Base-by-base conservation (phyloP, 1,284 basidiomycete genomes). In the Pseudozyma hubeiensis region DNA sequence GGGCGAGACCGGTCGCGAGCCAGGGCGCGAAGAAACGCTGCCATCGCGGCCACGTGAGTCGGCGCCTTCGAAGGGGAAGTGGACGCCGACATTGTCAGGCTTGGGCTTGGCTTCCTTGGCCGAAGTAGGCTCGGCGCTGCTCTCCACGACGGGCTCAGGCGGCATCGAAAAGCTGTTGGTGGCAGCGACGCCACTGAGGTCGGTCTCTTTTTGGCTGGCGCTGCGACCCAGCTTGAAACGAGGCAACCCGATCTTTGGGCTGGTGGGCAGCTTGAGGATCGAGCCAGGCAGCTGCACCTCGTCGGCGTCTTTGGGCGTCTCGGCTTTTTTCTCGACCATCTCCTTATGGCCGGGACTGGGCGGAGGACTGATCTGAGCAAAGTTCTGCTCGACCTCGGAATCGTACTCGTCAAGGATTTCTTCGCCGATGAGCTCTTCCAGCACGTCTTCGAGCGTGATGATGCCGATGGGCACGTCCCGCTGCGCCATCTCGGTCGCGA, bases 391-490 rank as follows among this genome's bases (percentile, higher is more conserved):
- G n/a, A 69, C 80, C 31, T 71, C 70, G 7, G 76, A 75, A 46
- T 83, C 79, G 53, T 81, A 81, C 54, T 81, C 81, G 49, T 82
- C 81, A 19, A 80, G 60, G 30, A 83, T 84, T 57, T 84, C 82
- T 54, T 82, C 80, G 34, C 78, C 77, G 52, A 84, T 78, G 14
- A 74, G 40, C 63, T 75, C 92, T 88, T 96, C 93, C 9, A 96
- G 87, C 16, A 96, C 92, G 75, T 96, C 93, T 84, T 96, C 94
- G 3, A 96, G 88, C 1, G 94, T 96, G 74, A 96, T 95, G 82
- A 96, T 93, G 64, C 94, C 94, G 29, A 96, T 87, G 1, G 93
- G 93, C 88, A 67, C 70, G 35, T 75, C 64, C 8, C 70, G 68
- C 53, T 70, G 70, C 29, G 66, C 66, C 66, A 70, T 64, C 51